Evolutionary conservation across 305 asterid species (phyloP).

Genomic region (Striga hermonthica): DNA sequence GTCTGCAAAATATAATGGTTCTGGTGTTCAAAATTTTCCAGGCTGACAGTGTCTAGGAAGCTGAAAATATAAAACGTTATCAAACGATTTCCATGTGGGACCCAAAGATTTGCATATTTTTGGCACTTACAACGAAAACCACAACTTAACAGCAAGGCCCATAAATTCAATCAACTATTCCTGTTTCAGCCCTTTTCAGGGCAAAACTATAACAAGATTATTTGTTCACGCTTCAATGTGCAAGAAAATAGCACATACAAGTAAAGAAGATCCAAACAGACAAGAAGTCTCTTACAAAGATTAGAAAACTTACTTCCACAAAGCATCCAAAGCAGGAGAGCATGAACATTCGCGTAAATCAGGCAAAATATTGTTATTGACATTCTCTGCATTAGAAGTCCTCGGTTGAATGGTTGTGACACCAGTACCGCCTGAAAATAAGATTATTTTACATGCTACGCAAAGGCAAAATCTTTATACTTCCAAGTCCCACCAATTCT

Average conservation of each 20-base stretch:
- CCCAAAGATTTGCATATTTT: no score
- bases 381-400: slow-evolving; percentile 30
- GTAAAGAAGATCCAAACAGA: neutral
- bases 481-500: neutral
- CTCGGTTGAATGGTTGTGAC: slow-evolving; percentile 24
- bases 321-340: slow-evolving; percentile 41
- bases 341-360: slow-evolving; percentile 23
- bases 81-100: no score
- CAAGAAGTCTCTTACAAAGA: slow-evolving; percentile 10
- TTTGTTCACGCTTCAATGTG: no score
- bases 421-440: slow-evolving; percentile 34
- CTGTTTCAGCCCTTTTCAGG: no score
- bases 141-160: no score
- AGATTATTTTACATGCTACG: slow-evolving; percentile 20
- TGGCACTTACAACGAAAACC: no score
- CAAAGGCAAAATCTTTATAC: slow-evolving; percentile 9
- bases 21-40: neutral
- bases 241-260: no score
- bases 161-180: no score
- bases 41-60: no score
- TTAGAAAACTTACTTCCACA: slow-evolving; percentile 48
- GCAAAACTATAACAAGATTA: no score
- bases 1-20: slow-evolving; percentile 13
- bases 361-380: slow-evolving; percentile 28
- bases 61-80: no score